phyloP scores from a whole-genome alignment of 78 protist genomes.

The Guillardia theta region DNA sequence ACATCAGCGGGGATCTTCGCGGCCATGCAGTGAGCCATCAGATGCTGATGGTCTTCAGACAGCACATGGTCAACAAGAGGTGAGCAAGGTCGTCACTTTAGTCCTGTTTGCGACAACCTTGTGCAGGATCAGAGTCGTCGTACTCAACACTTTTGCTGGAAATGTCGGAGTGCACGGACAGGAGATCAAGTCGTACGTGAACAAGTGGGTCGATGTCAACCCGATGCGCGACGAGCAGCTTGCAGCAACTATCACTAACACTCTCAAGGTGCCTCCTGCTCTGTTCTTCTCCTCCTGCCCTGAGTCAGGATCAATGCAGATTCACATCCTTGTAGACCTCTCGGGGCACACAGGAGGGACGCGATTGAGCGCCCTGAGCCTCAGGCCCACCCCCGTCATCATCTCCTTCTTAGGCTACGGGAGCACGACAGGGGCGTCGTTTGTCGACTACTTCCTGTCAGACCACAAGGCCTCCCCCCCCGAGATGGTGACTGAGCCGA shows the following conservation, averaged over 20 bases:
- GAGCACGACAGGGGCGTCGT: background rate
- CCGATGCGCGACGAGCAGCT: no score
- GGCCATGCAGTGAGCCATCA: constrained; percentile 24
- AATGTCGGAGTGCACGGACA: background rate
- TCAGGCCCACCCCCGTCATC: background rate
- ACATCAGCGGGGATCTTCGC: background rate
- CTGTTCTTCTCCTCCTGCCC: background rate
- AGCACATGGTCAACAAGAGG: background rate
- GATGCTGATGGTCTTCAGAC: background rate
- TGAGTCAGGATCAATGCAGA: background rate
- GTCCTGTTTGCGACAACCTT: no score
- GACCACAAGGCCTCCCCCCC: background rate
- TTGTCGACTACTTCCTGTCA: background rate
- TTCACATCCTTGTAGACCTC: background rate
- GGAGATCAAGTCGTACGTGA: background rate
- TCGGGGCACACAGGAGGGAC: background rate
- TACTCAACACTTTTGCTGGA: background rate
- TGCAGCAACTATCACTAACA: no score
- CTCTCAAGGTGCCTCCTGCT: no score
- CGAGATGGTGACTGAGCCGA: background rate
- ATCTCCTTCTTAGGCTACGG: background rate
- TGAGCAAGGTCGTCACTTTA: no score
- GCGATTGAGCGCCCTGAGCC: background rate
- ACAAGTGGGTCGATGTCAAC: no score
- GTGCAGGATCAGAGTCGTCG: background rate